Conservation (phyloP, 495 filamentous ascomycete genomes). For the Aspergillus indologenus region DNA sequence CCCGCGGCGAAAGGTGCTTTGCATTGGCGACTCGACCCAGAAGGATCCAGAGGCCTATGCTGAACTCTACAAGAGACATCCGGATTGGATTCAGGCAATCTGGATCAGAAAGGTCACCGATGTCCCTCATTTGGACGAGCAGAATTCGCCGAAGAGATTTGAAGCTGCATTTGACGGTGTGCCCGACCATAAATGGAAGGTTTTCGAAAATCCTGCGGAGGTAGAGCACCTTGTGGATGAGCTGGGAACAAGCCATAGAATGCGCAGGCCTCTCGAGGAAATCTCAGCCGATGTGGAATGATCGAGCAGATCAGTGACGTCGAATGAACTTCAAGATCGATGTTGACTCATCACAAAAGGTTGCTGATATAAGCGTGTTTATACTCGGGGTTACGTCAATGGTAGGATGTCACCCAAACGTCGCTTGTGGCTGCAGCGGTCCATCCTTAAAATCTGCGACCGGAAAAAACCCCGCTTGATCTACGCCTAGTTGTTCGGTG, state of each 20-base stretch:
- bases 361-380: slow-evolving; percentile 7
- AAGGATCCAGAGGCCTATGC: slow-evolving; percentile 89
- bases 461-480: background rate
- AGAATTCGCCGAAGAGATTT: slow-evolving; percentile 73
- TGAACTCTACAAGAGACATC: slow-evolving; percentile 60
- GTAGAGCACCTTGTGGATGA: slow-evolving; percentile 47
- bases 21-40: slow-evolving; percentile 88
- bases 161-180: slow-evolving; percentile 78
- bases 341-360: background rate
- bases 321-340: background rate
- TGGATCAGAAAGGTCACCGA: slow-evolving; percentile 80
- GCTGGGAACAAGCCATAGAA: slow-evolving; percentile 32
- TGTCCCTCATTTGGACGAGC: slow-evolving; percentile 66
- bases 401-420: slow-evolving; percentile 1
- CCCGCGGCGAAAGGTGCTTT: slow-evolving; percentile 73
- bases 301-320: background rate
- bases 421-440: background rate
- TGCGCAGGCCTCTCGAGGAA: slow-evolving; percentile 6
- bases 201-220: slow-evolving; percentile 75
- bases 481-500: background rate
- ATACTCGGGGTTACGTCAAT: slow-evolving; percentile 15
- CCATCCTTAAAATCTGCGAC: background rate
- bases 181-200: slow-evolving; percentile 67
- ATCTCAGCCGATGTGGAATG: background rate
- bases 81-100: slow-evolving; percentile 74